Percentiles rank a stretch among this genome's conserved stretches.
These are phyloP conservation scores for Wickerhamiella domercqiae DNA, from an alignment of 805 yeast species.

Conservation along the genomic window DNA sequence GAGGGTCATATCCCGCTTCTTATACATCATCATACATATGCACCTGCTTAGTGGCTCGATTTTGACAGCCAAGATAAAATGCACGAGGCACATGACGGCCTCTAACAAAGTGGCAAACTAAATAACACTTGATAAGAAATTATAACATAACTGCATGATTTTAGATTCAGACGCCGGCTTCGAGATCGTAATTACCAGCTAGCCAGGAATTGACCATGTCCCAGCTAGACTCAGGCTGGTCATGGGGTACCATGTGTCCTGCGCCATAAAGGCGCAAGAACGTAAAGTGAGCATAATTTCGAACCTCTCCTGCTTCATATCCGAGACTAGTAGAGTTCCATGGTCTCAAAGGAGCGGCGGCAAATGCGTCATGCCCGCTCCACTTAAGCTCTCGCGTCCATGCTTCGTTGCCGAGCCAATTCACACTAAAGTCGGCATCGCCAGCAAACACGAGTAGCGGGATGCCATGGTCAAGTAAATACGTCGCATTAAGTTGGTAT, in stretches of 20 bases:
- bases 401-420: slow-evolving; percentile 85
- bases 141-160: too few species aligned
- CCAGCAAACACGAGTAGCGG: slow-evolving; percentile 89
- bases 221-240: slow-evolving; percentile 67
- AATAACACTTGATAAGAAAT: too few species aligned
- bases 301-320: slow-evolving; percentile 46
- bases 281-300: slow-evolving; percentile 55
- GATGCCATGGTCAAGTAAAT: slow-evolving; percentile 51
- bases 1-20: too few species aligned
- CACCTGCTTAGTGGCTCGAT: too few species aligned
- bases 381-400: slow-evolving; percentile 65
- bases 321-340: slow-evolving; percentile 25
- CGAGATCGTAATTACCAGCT: slow-evolving; percentile 10
- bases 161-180: background rate
- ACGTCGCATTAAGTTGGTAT: slow-evolving; percentile 52
- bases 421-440: slow-evolving; percentile 88
- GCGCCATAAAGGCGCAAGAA: slow-evolving; percentile 73
- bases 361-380: slow-evolving; percentile 40
- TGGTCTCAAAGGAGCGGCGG: slow-evolving; percentile 23
- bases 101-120: too few species aligned
- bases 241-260: slow-evolving; percentile 91
- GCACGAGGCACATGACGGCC: too few species aligned
- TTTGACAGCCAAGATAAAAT: too few species aligned
- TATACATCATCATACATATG: too few species aligned
- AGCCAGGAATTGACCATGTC: slow-evolving; percentile 82